Conservation (phyloP, 805 yeast genomes). For the Zygoascus flipseniorum region DNA sequence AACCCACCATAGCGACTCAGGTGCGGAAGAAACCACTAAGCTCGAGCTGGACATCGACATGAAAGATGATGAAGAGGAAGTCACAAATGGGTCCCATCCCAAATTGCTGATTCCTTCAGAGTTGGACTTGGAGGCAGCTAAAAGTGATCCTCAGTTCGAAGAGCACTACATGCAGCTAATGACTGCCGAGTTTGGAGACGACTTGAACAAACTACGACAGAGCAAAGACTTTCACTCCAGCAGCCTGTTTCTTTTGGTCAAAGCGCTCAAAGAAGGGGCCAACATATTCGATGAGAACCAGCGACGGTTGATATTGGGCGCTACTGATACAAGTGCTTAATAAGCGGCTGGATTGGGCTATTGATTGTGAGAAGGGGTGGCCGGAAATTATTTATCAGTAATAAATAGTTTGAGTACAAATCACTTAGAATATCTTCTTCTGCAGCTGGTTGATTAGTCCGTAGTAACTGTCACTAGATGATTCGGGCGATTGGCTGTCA, state of each 20-base stretch:
- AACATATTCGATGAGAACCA: slow-evolving; percentile 30
- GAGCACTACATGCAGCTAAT: slow-evolving; percentile 37
- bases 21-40: not conserved
- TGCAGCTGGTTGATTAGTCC: slow-evolving; percentile 16
- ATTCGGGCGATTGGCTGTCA: not conserved
- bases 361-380: not conserved
- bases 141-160: slow-evolving; percentile 11
- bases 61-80: slow-evolving; percentile 1
- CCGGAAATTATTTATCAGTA: not conserved
- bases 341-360: too few species aligned
- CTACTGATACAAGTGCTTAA: not conserved
- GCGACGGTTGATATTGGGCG: slow-evolving; percentile 13
- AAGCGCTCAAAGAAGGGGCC: slow-evolving; percentile 31
- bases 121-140: not conserved
- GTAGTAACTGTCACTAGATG: slow-evolving; percentile 10
- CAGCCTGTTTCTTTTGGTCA: slow-evolving; percentile 26
- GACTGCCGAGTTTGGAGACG: slow-evolving; percentile 41
- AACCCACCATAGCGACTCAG: slow-evolving; percentile 1
- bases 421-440: slow-evolving; percentile 13
- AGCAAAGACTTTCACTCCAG: slow-evolving; percentile 35
- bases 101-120: not conserved
- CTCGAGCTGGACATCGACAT: slow-evolving; percentile 15
- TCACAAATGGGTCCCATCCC: not conserved
- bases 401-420: not conserved
- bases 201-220: slow-evolving; percentile 33